Conservation (phyloP, 2,329 filamentous ascomycete species). For the Calonectria henricotiae region DNA sequence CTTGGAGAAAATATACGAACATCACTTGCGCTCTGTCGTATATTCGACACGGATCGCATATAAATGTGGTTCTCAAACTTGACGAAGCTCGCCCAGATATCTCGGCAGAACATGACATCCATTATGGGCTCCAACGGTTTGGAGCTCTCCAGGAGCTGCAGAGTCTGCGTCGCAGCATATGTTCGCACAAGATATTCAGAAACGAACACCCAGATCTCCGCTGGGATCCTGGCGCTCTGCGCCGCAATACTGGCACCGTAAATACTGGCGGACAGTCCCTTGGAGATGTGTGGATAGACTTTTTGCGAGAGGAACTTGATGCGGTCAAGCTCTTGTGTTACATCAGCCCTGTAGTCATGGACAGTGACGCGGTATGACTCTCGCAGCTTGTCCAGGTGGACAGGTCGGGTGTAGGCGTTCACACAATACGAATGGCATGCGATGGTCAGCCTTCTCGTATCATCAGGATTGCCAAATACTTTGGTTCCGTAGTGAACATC, state of each 20-base stretch:
- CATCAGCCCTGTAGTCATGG: not conserved
- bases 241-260: not conserved
- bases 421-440: not conserved
- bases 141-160: not conserved
- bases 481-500: no score
- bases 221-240: not conserved
- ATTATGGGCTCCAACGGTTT: not conserved
- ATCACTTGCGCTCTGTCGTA: not conserved
- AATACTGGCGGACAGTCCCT: not conserved
- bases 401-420: not conserved
- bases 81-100: not conserved
- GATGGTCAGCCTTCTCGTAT: not conserved
- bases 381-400: not conserved
- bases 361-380: not conserved
- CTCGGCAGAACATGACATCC: not conserved
- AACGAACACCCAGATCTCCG: not conserved
- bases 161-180: not conserved
- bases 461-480: no score
- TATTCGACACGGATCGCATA: not conserved
- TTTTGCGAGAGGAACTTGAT: not conserved
- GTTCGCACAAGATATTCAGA: not conserved
- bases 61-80: not conserved
- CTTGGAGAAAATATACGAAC: not conserved
- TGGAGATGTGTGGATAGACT: not conserved
- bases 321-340: not conserved